Evolutionary conservation across 1,139 yeast genomes (phyloP), one percentile per base, ranked within the genome.

Genomic region (Magnusiomyces suaveolens): DNA sequence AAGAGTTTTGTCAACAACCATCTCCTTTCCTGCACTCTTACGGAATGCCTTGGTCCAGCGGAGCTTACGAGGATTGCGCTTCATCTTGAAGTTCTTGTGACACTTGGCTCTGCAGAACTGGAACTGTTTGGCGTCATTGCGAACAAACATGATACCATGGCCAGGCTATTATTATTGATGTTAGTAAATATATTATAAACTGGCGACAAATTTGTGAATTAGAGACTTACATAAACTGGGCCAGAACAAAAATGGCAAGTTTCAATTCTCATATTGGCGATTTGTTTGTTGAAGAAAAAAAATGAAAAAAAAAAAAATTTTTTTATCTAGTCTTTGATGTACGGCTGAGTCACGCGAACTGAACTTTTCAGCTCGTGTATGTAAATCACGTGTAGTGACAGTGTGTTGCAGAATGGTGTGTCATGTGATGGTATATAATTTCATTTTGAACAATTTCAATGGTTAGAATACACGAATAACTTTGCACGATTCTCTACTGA

Each of bases 11-110:
- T 92, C 99, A 58, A 92, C 97, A 51, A 95, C 97, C 78, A 92
- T 81, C 71, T 92, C 99, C 72, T 92, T 92, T 66, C 99, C 99
- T 52, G 97, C 97, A 58, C 97, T 96, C 73, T 92, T 92, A 76
- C 99, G 84, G 80, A 94, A 92, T 0, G 98, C 97, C 73, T 94
- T 92, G 58, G 98, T 92, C 98, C 98, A 92, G 75, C 81, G 85
- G 72, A 90, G 83, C 74, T 92, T 92, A 76, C 99, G 85, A 64
- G 99, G 99, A 76, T 92, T 92, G 74, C 99, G 85, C 78, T 96
- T 90, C 77, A 89, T 95, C 73, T 92, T 92, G 83, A 92, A 92
- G 57, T 92, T 86, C 70, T 89, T 88, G 75, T 92, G 98, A 75
- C 99, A 92, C 72, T 94, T 92, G 61, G 97, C 89, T 71, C 97